Conservation (phyloP, 768 basidiomycete species). For the Hemileccinum impolitum region DNA sequence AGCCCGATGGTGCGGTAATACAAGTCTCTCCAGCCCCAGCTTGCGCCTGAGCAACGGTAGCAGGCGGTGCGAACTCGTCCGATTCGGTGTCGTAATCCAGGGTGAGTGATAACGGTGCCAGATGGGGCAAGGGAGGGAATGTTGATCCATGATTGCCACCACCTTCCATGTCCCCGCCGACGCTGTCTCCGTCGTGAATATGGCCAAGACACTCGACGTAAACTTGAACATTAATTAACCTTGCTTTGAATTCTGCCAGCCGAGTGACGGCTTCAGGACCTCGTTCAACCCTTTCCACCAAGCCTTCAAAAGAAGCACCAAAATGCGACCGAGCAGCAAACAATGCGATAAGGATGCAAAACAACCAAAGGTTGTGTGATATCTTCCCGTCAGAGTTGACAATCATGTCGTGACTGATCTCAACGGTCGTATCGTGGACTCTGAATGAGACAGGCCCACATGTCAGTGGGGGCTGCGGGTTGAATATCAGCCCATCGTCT, state of each 20-base stretch:
- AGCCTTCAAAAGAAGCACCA: slow-evolving; percentile 11
- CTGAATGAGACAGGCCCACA: slow-evolving; percentile 11
- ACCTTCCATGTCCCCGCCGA: slow-evolving; percentile 16
- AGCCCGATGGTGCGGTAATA: slow-evolving; percentile 7
- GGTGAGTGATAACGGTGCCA: slow-evolving; percentile 6
- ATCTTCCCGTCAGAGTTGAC: slow-evolving; percentile 51
- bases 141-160: slow-evolving; percentile 24
- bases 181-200: slow-evolving; percentile 13
- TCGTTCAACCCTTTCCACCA: slow-evolving; percentile 12
- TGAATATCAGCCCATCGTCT: slow-evolving; percentile 25
- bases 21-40: slow-evolving; percentile 4
- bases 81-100: slow-evolving; percentile 20
- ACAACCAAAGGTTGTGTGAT: slow-evolving; percentile 49
- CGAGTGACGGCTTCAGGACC: slow-evolving; percentile 11
- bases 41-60: background rate
- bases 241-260: slow-evolving; percentile 22
- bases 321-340: slow-evolving; percentile 14
- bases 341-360: slow-evolving; percentile 33
- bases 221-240: slow-evolving; percentile 25
- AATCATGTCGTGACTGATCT: slow-evolving; percentile 26
- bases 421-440: slow-evolving; percentile 11
- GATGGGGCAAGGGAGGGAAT: slow-evolving; percentile 21
- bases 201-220: slow-evolving; percentile 18
- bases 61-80: slow-evolving; percentile 12
- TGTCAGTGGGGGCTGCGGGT: slow-evolving; percentile 19